Percentiles rank a stretch among this genome's conserved stretches.
phyloP scores from a whole-genome alignment of 2,329 filamentous ascomycete species.

The Rhynchosporium agropyri region DNA sequence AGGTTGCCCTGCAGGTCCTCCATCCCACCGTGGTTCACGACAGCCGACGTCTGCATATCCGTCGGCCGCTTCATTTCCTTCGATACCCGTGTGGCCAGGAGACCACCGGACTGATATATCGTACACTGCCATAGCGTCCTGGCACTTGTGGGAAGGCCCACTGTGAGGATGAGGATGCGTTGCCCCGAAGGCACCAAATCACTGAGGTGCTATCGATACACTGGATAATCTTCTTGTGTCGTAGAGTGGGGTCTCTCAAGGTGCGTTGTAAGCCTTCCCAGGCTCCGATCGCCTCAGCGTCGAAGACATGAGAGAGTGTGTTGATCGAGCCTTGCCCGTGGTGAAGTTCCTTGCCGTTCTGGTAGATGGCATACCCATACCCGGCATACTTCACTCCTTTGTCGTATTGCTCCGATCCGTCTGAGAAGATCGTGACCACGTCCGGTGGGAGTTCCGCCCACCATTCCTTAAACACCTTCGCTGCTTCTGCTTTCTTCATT shows the following conservation, averaged over 20 bases:
- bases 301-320: neutral
- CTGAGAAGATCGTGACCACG: neutral
- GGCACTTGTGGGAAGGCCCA: too few species aligned
- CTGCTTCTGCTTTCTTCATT: neutral
- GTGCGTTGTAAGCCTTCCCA: neutral
- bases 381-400: neutral
- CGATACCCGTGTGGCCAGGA: neutral
- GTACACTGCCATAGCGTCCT: too few species aligned
- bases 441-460: neutral
- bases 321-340: neutral
- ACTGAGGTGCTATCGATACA: constrained; percentile 4
- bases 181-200: neutral
- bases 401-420: neutral
- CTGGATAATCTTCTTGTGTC: neutral
- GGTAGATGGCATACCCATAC: constrained; percentile 1
- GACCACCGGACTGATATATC: too few species aligned
- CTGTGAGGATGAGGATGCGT: constrained; percentile 9
- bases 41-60: neutral
- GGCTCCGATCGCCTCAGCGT: neutral
- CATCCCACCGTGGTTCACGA: neutral
- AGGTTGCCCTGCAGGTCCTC: neutral
- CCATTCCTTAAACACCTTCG: neutral
- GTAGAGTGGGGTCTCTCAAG: neutral
- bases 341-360: neutral
- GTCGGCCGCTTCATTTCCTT: constrained; percentile 1